phyloP scores from a whole-genome alignment of 2,329 filamentous ascomycete genomes.

The Cladophialophora yegresii region DNA sequence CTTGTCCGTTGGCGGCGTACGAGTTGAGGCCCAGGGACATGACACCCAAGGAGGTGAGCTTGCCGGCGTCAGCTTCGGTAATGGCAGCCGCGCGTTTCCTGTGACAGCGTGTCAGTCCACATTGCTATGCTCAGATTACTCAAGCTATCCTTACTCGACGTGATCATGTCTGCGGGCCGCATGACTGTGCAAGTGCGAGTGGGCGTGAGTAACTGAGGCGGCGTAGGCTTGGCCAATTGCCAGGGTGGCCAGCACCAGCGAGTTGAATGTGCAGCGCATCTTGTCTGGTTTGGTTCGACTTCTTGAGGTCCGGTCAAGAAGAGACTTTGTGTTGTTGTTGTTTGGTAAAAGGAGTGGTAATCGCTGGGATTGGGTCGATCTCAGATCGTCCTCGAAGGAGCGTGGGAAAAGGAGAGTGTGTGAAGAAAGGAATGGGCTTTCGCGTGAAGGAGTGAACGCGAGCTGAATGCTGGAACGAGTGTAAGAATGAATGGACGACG shows the following conservation, averaged over 20 bases:
- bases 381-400: slow-evolving; percentile 29
- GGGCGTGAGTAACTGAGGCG: slow-evolving; percentile 25
- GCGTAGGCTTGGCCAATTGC: slow-evolving; percentile 34
- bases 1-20: slow-evolving; percentile 20
- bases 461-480: slow-evolving; percentile 30
- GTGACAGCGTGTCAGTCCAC: slow-evolving; percentile 22
- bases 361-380: slow-evolving; percentile 29
- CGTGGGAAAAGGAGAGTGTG: slow-evolving; percentile 12
- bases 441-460: slow-evolving; percentile 35
- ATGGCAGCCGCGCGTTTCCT: slow-evolving; percentile 33
- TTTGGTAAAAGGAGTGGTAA: slow-evolving; percentile 24
- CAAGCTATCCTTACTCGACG: slow-evolving; percentile 19
- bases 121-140: slow-evolving; percentile 13
- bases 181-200: slow-evolving; percentile 29
- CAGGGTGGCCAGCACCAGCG: slow-evolving; percentile 37
- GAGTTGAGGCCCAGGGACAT: slow-evolving; percentile 32
- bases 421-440: slow-evolving; percentile 23
- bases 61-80: slow-evolving; percentile 23
- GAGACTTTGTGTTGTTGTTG: slow-evolving; percentile 4
- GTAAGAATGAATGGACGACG: slow-evolving; percentile 31
- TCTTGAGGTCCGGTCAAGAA: slow-evolving; percentile 26
- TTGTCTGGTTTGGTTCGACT: slow-evolving; percentile 20
- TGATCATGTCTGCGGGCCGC: slow-evolving; percentile 29
- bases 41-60: slow-evolving; percentile 30
- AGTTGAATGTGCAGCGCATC: slow-evolving; percentile 34